Evolutionary conservation across 768 basidiomycete genomes (phyloP).

Genomic region (Omphalotus guepiniiformis): DNA sequence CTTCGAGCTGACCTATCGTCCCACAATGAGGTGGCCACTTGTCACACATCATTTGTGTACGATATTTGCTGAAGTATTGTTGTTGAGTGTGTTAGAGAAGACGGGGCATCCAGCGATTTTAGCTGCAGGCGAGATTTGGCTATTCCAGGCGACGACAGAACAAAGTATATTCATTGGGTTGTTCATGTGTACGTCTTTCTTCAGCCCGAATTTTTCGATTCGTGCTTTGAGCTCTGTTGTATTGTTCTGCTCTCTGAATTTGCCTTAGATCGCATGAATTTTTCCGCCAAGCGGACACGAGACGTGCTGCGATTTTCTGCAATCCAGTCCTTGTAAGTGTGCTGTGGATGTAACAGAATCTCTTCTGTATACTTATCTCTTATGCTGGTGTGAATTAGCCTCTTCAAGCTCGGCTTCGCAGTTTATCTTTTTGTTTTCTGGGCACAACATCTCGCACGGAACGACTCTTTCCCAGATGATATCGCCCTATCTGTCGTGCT

Average conservation of each 20-base stretch:
- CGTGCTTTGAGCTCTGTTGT: not conserved
- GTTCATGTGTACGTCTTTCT: not conserved
- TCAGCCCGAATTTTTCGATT: not conserved
- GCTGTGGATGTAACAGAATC: not conserved
- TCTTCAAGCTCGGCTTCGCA: conserved; percentile 1
- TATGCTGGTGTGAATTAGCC: not conserved
- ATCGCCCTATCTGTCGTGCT: conserved; percentile 1
- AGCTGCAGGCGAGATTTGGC: not conserved
- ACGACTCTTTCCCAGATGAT: not conserved
- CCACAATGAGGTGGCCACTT: conserved; percentile 1
- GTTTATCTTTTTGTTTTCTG: not conserved
- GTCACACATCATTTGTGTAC: conserved; percentile 1
- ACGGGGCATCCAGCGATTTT: conserved; percentile 1
- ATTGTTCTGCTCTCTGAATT: not conserved
- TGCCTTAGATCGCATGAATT: not conserved
- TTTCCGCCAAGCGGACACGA: not conserved
- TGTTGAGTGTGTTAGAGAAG: not conserved
- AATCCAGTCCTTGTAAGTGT: not conserved
- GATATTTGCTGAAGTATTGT: not conserved
- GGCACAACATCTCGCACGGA: not conserved
- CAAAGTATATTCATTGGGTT: conserved; percentile 1
- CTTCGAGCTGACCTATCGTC: not conserved
- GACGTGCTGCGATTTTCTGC: not conserved
- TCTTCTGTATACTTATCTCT: not conserved
- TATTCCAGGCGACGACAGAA: conserved; percentile 4